Base-by-base conservation (phyloP, 1,284 basidiomycete species). In the Tilletia indica region DNA sequence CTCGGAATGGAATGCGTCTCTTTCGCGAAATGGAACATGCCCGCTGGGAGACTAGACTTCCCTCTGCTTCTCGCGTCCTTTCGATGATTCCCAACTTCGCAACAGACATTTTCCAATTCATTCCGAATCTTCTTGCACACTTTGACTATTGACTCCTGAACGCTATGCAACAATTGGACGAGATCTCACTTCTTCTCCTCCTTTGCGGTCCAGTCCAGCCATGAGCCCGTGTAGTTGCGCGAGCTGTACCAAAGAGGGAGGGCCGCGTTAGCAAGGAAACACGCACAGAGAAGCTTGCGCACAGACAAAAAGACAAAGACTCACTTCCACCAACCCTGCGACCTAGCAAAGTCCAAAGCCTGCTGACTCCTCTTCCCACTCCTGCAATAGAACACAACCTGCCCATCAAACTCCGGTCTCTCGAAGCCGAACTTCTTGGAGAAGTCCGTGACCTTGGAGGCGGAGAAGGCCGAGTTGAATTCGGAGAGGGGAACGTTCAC, bases 341-440 rank as follows among this genome's bases (percentile, higher is more conserved):
- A 87, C 80, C 89, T 90, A 0, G 94, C 93, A 67, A 93, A 87
- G 81, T 97, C 93, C 71, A 91, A 87, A 0, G 97, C 96, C 25
- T 90, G 89, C 4, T 91, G 88, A 73, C 91, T 92, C 67, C 97
- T 89, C 85, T 90, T 91, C 9, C 97, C 97, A 72, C 92, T 93
- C 71, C 95, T 89, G 86, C 97, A 99, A 86, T 97, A 98, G 84
- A 98, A 96, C 48, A 93, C 89, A 49, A 99, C 86, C 80, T 94
- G 91, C 83, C 97, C 92, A 72, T 89, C 85, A 73, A 87, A 85
- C 11, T 68, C 69, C 4, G 97, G 97, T 85, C 97, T 94, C 69
- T 90, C 87, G 85, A 96, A 98, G 2, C 93, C 93, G 78, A 91
- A 91, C 78, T 90, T 71, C 12, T 78, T 68, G 3, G 73, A 69